These are phyloP conservation scores for Bimuria novae-zelandiae DNA, from an alignment of 2,329 filamentous ascomycete species.

Conservation along the genomic window DNA sequence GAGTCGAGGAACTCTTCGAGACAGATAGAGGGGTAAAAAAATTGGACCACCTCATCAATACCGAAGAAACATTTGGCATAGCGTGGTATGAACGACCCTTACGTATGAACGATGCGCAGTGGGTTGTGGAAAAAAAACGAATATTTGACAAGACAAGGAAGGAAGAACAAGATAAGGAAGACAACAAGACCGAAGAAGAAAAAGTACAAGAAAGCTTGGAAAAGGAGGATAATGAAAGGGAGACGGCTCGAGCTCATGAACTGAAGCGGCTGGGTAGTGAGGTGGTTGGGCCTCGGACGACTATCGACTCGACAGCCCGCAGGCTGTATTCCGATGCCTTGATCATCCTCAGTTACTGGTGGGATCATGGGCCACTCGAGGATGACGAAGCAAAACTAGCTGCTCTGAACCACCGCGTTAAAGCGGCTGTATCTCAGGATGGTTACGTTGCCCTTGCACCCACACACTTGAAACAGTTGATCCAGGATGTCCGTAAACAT, in stretches of 20 bases:
- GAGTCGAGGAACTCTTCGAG: not conserved
- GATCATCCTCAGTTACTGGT: not conserved
- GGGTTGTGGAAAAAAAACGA: not conserved
- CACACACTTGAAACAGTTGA: not conserved
- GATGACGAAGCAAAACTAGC: not conserved
- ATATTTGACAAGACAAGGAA: not conserved
- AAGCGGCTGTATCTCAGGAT: not conserved
- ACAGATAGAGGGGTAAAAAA: not conserved
- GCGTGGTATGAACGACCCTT: not conserved
- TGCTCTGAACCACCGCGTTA: not conserved
- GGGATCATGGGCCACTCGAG: not conserved
- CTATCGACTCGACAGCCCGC: not conserved
- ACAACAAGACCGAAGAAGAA: not conserved
- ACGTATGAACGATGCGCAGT: slow-evolving; percentile 1
- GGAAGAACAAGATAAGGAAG: not conserved
- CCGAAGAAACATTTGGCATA: not conserved
- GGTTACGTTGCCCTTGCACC: not conserved
- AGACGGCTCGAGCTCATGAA: slow-evolving; percentile 1
- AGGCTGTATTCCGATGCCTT: not conserved
- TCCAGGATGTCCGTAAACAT: not conserved
- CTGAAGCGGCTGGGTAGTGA: not conserved
- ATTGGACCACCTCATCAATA: not conserved
- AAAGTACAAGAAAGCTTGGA: not conserved
- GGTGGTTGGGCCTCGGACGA: not conserved
- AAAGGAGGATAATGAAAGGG: not conserved